A percentile compares a stretch with the other conserved stretches of the same genome.
These are phyloP conservation scores for Diplodia sapinea DNA, from an alignment of 2,329 filamentous ascomycete genomes.

Conservation along the genomic window DNA sequence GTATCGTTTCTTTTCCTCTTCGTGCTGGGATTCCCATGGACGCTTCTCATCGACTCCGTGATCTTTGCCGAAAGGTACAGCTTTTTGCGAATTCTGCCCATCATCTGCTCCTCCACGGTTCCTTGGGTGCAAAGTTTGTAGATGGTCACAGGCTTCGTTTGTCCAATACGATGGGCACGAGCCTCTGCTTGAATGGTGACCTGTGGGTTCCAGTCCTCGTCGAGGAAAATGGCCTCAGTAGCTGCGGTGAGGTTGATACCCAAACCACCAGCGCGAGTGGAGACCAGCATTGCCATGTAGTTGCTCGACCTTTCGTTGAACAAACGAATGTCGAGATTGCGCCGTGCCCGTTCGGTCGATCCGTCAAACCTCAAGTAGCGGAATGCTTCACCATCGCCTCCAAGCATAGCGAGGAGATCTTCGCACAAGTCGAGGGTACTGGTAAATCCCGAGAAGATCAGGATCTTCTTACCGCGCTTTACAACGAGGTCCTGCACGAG, in stretches of 20 bases:
- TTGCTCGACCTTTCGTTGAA: constrained; percentile 56
- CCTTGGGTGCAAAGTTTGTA: constrained; percentile 64
- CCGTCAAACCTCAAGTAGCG: constrained; percentile 60
- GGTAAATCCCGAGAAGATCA: constrained; percentile 64
- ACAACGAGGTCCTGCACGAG: constrained; percentile 57
- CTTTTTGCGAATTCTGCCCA: constrained; percentile 65
- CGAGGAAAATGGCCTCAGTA: constrained; percentile 62
- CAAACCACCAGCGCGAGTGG: constrained; percentile 61
- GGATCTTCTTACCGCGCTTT: constrained; percentile 58
- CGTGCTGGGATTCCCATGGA: constrained; percentile 49
- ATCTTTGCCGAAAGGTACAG: constrained; percentile 66
- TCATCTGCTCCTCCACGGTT: constrained; percentile 65
- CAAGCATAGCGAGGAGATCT: constrained; percentile 55
- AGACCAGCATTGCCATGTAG: constrained; percentile 62
- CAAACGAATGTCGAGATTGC: constrained; percentile 60
- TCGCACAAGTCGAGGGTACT: constrained; percentile 59
- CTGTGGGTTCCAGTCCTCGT: constrained; percentile 63
- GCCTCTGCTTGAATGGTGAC: constrained; percentile 61
- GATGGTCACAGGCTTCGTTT: constrained; percentile 60
- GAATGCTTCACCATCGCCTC: constrained; percentile 50
- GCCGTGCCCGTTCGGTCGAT: constrained; percentile 53
- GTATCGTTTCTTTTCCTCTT: constrained; percentile 35
- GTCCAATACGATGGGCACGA: constrained; percentile 61
- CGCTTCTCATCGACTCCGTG: constrained; percentile 63
- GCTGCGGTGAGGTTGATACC: constrained; percentile 62